phyloP scores from a whole-genome alignment of 352 stramenopile species.

The Pythium scleroteichum region DNA sequence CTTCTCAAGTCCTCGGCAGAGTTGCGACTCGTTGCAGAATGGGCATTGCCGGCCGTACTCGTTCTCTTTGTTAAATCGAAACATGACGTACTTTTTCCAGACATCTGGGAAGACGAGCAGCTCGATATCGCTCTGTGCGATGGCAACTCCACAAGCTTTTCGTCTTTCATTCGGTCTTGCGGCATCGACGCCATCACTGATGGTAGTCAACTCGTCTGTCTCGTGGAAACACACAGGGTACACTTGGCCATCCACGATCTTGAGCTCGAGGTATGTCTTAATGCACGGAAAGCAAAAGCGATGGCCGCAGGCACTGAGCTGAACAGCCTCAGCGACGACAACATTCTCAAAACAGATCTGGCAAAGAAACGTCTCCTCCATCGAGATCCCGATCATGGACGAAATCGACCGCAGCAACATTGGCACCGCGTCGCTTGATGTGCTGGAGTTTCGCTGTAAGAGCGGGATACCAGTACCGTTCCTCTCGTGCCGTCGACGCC shows the following conservation, averaged over 20 bases:
- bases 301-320: constrained; percentile 52
- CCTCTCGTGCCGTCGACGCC: not conserved
- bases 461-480: constrained; percentile 13
- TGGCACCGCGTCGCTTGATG: constrained; percentile 17
- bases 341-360: constrained; percentile 80
- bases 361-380: constrained; percentile 77
- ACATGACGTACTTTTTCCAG: constrained; percentile 82
- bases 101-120: constrained; percentile 43
- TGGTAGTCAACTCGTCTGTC: constrained; percentile 1
- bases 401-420: constrained; percentile 16
- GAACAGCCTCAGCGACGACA: constrained; percentile 33
- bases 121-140: constrained; percentile 51
- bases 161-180: too few relatives aligned
- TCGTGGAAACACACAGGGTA: constrained; percentile 74
- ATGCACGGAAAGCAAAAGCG: constrained; percentile 64
- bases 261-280: constrained; percentile 65
- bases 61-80: constrained; percentile 89
- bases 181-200: not conserved
- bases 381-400: constrained; percentile 39
- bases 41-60: constrained; percentile 63
- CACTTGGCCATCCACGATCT: constrained; percentile 70
- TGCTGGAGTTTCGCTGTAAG: constrained; percentile 19
- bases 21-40: constrained; percentile 59
- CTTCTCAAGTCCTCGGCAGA: constrained; percentile 48
- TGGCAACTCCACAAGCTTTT: constrained; percentile 41